These are phyloP conservation scores for Oryza meridionalis DNA, from an alignment of 176 grass and related monocot species.

Conservation along the genomic window DNA sequence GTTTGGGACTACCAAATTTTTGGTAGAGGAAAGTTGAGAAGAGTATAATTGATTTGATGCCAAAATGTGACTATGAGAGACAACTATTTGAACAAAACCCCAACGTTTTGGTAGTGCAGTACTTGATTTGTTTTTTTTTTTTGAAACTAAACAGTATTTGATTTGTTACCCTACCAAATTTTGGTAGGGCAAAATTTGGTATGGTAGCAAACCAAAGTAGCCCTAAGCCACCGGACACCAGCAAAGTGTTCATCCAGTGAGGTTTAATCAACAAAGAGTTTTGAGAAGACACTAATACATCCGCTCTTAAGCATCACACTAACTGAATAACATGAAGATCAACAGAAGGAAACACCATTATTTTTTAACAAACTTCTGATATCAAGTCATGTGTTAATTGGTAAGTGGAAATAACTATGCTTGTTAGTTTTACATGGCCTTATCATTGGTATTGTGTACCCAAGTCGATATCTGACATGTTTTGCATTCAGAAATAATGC, in stretches of 20 bases:
- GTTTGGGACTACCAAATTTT: no score
- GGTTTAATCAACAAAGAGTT: neutral
- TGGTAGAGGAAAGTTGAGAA: neutral
- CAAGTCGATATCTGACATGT: neutral
- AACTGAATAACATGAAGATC: neutral
- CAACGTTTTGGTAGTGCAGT: neutral
- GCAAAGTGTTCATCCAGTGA: constrained; percentile 1
- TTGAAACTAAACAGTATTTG: neutral
- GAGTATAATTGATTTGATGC: neutral
- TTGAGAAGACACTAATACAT: neutral
- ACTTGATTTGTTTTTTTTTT: neutral
- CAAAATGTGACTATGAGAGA: neutral
- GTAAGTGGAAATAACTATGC: neutral
- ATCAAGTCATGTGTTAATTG: neutral
- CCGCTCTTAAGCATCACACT: neutral
- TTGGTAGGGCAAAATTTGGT: neutral
- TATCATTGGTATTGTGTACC: neutral
- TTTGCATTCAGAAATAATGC: neutral
- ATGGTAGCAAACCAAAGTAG: neutral
- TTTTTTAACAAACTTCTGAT: neutral
- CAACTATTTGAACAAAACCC: neutral
- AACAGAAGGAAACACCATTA: neutral
- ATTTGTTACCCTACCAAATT: neutral
- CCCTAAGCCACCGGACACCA: neutral
- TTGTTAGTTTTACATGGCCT: neutral